A percentile compares a stretch with the other conserved stretches of the same genome.
phyloP scores from a whole-genome alignment of 371 early-diverging fungal species.

The Batrachochytrium dendrobatidis region DNA sequence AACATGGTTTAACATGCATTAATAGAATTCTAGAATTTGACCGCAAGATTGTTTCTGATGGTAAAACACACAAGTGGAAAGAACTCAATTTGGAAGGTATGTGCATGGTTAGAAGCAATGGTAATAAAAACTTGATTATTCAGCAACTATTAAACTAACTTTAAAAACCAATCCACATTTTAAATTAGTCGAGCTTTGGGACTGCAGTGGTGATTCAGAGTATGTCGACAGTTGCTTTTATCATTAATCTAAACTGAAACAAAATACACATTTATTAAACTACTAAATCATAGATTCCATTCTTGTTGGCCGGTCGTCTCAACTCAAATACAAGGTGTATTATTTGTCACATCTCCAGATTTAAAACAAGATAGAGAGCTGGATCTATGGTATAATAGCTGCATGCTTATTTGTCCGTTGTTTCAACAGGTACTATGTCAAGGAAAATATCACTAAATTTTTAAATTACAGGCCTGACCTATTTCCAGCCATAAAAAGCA shows the following conservation, averaged over 20 bases:
- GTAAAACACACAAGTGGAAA: conserved; percentile 6
- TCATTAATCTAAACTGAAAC: not conserved
- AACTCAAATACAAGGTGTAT: conserved; percentile 21
- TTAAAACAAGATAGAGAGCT: conserved; percentile 31
- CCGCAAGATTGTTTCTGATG: conserved; percentile 15
- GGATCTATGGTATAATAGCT: conserved; percentile 23
- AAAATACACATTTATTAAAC: not conserved
- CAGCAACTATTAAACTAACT: conserved; percentile 2
- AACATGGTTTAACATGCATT: not conserved
- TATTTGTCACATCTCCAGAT: conserved; percentile 29
- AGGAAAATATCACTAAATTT: not conserved
- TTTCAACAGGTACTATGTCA: not conserved
- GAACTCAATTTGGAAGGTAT: conserved; percentile 9
- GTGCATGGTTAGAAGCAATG: conserved; percentile 2
- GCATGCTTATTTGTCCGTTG: not conserved
- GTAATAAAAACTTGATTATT: not conserved
- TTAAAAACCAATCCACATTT: too few relatives aligned
- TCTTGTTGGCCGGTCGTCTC: conserved; percentile 29
- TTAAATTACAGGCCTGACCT: conserved; percentile 20
- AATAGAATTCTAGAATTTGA: conserved; percentile 37
- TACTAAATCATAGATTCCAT: conserved; percentile 10
- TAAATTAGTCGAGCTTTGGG: conserved; percentile 35
- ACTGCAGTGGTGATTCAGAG: conserved; percentile 35
- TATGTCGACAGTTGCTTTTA: conserved; percentile 9
- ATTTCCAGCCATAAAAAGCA: conserved; percentile 19